A percentile compares a stretch with the other conserved stretches of the same genome.
These are phyloP conservation scores for Bipolaris cookei DNA, from an alignment of 2,329 filamentous ascomycete species.

Conservation along the genomic window DNA sequence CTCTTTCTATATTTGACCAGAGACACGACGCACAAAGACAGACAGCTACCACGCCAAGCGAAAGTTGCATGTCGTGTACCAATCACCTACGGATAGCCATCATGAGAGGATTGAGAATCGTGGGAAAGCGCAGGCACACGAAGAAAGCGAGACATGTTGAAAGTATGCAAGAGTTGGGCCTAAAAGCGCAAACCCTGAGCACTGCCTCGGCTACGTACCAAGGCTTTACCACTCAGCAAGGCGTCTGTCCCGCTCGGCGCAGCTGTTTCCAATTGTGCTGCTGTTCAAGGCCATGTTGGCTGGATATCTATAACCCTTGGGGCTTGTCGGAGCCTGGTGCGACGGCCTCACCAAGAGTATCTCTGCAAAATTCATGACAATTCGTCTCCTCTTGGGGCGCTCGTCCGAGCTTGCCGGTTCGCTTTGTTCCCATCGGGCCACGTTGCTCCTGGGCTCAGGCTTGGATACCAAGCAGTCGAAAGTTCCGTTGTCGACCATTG, in stretches of 20 bases:
- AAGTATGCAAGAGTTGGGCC: conserved; percentile 20
- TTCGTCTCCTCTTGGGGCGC: conserved; percentile 11
- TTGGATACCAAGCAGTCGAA: conserved; percentile 24
- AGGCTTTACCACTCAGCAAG: conserved; percentile 23
- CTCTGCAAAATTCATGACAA: conserved; percentile 6
- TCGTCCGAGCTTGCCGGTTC: conserved; percentile 9
- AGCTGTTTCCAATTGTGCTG: conserved; percentile 20
- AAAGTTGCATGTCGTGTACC: conserved; percentile 14
- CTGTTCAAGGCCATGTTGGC: conserved; percentile 16
- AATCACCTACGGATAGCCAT: conserved; percentile 16
- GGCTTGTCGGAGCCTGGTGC: conserved; percentile 12
- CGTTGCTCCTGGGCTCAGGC: conserved; percentile 27
- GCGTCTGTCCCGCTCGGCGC: conserved; percentile 21
- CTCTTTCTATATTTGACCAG: conserved; percentile 18
- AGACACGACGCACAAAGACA: conserved; percentile 16
- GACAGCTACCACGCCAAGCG: conserved; percentile 20
- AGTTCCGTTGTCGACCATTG: conserved; percentile 18
- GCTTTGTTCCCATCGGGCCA: conserved; percentile 12
- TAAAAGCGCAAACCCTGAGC: conserved; percentile 11
- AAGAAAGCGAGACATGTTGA: conserved; percentile 12
- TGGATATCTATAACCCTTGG: conserved; percentile 12
- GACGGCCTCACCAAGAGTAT: conserved; percentile 8
- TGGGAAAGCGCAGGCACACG: conserved; percentile 12
- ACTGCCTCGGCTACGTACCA: conserved; percentile 33
- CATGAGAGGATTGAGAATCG: conserved; percentile 11